Conservation (phyloP, 2,329 filamentous ascomycete genomes). For the Coniella lustricola region DNA sequence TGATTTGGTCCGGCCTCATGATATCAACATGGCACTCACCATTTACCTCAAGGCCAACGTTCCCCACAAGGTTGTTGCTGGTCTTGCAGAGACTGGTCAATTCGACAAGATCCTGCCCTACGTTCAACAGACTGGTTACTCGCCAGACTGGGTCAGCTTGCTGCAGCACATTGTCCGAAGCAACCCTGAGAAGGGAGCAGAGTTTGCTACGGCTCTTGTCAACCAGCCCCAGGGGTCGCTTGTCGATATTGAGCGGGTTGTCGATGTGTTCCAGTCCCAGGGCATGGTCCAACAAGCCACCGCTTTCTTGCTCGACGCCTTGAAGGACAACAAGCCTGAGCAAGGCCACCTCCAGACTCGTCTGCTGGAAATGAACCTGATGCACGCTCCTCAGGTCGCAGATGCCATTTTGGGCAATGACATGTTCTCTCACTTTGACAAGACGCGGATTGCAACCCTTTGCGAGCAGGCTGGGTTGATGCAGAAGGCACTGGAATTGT, state of each 20-base stretch:
- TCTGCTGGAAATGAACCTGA: constrained; percentile 93
- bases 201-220: constrained; percentile 88
- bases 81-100: constrained; percentile 89
- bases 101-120: constrained; percentile 97
- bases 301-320: constrained; percentile 91
- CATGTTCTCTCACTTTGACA: constrained; percentile 98
- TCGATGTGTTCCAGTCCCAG: constrained; percentile 97
- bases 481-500: constrained; percentile 86
- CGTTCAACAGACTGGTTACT: constrained; percentile 74
- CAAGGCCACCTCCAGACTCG: constrained; percentile 91
- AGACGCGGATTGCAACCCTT: constrained; percentile 75
- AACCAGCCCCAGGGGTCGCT: constrained; percentile 82
- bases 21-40: constrained; percentile 76
- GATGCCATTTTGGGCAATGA: constrained; percentile 97
- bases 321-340: constrained; percentile 91
- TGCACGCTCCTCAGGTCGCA: constrained; percentile 94
- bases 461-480: constrained; percentile 88
- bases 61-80: constrained; percentile 89
- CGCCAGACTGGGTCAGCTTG: constrained; percentile 89
- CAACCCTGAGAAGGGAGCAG: constrained; percentile 87
- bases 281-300: constrained; percentile 97
- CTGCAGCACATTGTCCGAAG: constrained; percentile 87
- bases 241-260: constrained; percentile 87
- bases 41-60: constrained; percentile 91
- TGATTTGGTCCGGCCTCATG: constrained; percentile 85